Percentiles rank a stretch among this genome's conserved stretches.
phyloP scores from a whole-genome alignment of 306 rosid species.

The Abrus precatorius region DNA sequence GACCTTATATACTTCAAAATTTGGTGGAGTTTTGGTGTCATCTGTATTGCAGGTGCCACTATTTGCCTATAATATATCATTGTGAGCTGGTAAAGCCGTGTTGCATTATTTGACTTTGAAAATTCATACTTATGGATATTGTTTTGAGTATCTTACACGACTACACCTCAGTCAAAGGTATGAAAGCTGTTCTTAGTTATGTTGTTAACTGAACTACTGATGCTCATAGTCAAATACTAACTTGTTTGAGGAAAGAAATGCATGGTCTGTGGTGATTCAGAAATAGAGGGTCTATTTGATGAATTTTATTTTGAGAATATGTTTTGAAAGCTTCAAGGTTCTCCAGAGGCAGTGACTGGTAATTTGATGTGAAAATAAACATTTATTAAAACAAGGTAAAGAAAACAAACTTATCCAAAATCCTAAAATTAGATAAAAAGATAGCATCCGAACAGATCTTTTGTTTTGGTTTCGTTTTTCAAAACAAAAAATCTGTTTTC shows the following conservation, averaged over 20 bases:
- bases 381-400: neutral
- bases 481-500: neutral
- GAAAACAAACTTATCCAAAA: neutral
- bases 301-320: neutral
- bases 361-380: neutral
- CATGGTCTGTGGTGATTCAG: conserved; percentile 34
- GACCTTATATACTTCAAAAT: conserved; percentile 40
- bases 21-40: conserved; percentile 57
- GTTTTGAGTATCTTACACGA: conserved; percentile 22
- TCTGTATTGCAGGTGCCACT: conserved; percentile 66
- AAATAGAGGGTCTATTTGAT: conserved; percentile 5
- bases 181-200: conserved; percentile 23
- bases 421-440: neutral
- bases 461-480: neutral
- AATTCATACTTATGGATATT: conserved; percentile 3
- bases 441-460: neutral
- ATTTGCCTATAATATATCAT: conserved; percentile 37
- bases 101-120: conserved; percentile 44
- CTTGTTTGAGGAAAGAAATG: conserved; percentile 33
- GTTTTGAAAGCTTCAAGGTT: neutral
- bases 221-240: conserved; percentile 33
- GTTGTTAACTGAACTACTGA: conserved; percentile 31
- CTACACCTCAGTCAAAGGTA: conserved; percentile 25
- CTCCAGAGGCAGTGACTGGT: neutral
- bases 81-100: conserved; percentile 44